Base-by-base conservation (phyloP, 345 rosid genomes). In the Anastatica hierochuntica region DNA sequence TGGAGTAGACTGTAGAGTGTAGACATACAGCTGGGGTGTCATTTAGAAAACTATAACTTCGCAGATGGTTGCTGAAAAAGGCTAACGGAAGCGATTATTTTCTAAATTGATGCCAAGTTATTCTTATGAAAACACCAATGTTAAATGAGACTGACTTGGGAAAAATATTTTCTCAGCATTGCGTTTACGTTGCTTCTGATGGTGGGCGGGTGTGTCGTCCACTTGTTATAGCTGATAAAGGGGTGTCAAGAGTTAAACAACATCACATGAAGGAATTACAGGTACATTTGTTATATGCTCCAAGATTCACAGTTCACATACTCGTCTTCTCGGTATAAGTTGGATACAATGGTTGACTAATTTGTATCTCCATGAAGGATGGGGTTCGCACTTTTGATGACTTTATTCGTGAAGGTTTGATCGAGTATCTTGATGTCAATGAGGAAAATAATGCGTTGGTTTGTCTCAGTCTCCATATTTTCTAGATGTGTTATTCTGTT, bases 191-290 rank as follows among this genome's bases (percentile, higher is more conserved):
- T 72, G 98, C 98, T 70, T 87, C 98, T 58, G 98, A 90, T 82
- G 96, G 92, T 56, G 98, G 98, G 50, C 85, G 98, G 58, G 98
- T 90, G 67, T 87, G 96, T 74, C 92, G 96, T 63, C 98, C 98
- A 12, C 84, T 90, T 49, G 98, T 90, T 66, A 82, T 90, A 63
- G 96, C 94, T 31, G 94, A 90, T 77, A 79, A 79, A 69, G 98
- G 98, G 47, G 57, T 79, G 66, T 82, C 98, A 62, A 81, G 96
- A 73, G 76, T 90, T 55, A 90, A 87, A 67, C 79, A 74, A 19
- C 77, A 87, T 66, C 96, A 90, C 74, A 90, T 90, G 95, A 79
- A 79, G 73, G 96, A 88, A 68, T 64, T 90, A 70, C 40, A 48
- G 85, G 98, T 90, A 67, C 63, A 71, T 63, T 48, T 68, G 16